These are phyloP conservation scores for Fusarium metavorans DNA, from an alignment of 2,329 filamentous ascomycete genomes.

Conservation along the genomic window DNA sequence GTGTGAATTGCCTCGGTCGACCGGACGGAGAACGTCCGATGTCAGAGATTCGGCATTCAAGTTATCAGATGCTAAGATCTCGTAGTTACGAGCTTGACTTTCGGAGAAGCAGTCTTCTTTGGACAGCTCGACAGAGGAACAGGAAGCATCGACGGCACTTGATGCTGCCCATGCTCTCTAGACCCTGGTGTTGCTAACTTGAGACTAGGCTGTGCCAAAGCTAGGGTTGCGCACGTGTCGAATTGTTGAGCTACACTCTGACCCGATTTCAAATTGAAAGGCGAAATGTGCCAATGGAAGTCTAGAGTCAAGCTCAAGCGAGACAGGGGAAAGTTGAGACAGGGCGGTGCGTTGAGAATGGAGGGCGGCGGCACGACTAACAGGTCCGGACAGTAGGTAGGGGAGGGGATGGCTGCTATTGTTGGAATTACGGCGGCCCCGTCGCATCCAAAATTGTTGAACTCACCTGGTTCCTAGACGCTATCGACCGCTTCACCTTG, in stretches of 20 bases:
- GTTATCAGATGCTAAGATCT: slow-evolving; percentile 19
- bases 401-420: slow-evolving; percentile 32
- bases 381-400: background rate
- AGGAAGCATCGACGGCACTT: background rate
- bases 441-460: slow-evolving; percentile 37
- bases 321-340: slow-evolving; percentile 8
- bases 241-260: slow-evolving; percentile 33
- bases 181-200: slow-evolving; percentile 4
- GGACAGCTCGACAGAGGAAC: slow-evolving; percentile 1
- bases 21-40: slow-evolving; percentile 26
- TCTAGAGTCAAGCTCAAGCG: slow-evolving; percentile 14
- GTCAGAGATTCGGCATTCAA: slow-evolving; percentile 15
- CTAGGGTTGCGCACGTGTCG: slow-evolving; percentile 21
- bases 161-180: background rate
- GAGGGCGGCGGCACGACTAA: background rate
- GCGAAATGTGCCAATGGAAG: slow-evolving; percentile 7
- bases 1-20: slow-evolving; percentile 38
- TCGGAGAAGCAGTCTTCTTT: slow-evolving; percentile 7
- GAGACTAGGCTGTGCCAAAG: slow-evolving; percentile 20
- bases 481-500: slow-evolving; percentile 31
- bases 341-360: slow-evolving; percentile 10
- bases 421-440: slow-evolving; percentile 32
- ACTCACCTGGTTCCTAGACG: slow-evolving; percentile 19
- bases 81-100: slow-evolving; percentile 23
- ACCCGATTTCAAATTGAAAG: slow-evolving; percentile 15